Percentiles rank a stretch among this genome's conserved stretches.
phyloP scores from a whole-genome alignment of 768 basidiomycete species.

The Daedalea quercina region DNA sequence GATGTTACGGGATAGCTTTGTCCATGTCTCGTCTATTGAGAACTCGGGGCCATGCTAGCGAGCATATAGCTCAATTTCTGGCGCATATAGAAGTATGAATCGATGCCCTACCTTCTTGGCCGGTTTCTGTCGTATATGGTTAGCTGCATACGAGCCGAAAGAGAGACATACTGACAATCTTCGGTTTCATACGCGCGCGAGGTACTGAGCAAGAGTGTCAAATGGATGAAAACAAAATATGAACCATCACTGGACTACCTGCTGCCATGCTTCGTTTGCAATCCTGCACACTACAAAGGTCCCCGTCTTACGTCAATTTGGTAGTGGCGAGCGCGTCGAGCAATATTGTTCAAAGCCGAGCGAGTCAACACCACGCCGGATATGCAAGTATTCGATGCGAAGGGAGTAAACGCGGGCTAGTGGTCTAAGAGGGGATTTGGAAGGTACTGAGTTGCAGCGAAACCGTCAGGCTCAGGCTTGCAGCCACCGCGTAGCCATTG shows the following conservation, averaged over 20 bases:
- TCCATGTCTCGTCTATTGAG: conserved; percentile 82
- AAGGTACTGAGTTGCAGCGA: too few relatives aligned
- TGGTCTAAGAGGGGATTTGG: too few relatives aligned
- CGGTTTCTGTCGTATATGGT: conserved; percentile 30
- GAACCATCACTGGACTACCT: conserved; percentile 13
- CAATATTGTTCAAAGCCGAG: too few relatives aligned
- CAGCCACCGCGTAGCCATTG: too few relatives aligned
- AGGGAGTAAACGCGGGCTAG: too few relatives aligned
- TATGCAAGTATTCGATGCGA: too few relatives aligned
- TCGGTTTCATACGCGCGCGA: conserved; percentile 24
- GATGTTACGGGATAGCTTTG: conserved; percentile 75
- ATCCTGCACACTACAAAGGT: too few relatives aligned
- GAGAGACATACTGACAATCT: conserved; percentile 19
- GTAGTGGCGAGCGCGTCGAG: too few relatives aligned
- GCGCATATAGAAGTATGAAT: not conserved
- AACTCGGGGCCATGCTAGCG: conserved; percentile 65
- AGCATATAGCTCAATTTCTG: not conserved
- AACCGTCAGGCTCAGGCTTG: too few relatives aligned
- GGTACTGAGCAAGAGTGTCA: conserved; percentile 13
- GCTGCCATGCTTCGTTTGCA: conserved; percentile 18
- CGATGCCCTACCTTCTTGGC: conserved; percentile 36
- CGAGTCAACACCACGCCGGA: too few relatives aligned
- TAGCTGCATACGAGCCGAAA: not conserved
- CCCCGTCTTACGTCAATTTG: too few relatives aligned
- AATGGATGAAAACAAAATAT: not conserved